Conservation (phyloP, 208 protist genomes). For the Histomonas meleagridis region DNA sequence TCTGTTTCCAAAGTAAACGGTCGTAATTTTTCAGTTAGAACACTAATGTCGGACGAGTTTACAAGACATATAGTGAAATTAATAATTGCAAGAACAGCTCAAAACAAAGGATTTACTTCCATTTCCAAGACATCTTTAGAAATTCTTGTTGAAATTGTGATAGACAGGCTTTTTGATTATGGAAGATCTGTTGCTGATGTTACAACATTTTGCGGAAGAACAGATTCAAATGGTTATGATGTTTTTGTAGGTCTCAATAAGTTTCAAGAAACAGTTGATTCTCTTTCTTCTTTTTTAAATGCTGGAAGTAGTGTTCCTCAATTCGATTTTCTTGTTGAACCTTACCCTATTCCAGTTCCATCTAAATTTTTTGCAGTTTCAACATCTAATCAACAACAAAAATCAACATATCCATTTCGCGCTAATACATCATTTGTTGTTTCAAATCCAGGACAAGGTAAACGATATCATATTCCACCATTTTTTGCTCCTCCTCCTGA, state of each 20-base stretch:
- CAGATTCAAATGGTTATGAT: constrained; percentile 21
- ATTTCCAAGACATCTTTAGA: background rate
- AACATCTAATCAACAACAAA: background rate
- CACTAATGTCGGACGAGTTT: constrained; percentile 32
- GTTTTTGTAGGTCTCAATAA: background rate
- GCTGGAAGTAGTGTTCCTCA: too few species aligned
- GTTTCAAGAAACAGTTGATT: background rate
- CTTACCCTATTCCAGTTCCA: background rate
- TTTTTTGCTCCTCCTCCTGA: background rate
- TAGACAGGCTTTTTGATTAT: background rate
- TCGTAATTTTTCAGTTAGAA: too few species aligned
- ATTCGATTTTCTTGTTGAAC: constrained; percentile 11
- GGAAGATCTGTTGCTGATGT: background rate
- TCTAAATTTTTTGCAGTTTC: background rate
- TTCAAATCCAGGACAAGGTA: background rate
- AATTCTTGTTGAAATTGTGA: background rate
- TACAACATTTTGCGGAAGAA: background rate
- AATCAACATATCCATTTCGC: background rate
- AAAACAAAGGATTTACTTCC: background rate
- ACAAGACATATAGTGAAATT: constrained; percentile 5
- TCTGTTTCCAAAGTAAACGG: too few species aligned
- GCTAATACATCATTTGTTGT: background rate
- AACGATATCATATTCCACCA: background rate
- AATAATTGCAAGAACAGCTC: background rate
- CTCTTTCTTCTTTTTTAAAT: background rate